Evolutionary conservation across 1,284 basidiomycete genomes (phyloP), one percentile per base, ranked within the genome.

Genomic region (Ustilago trichophora): DNA sequence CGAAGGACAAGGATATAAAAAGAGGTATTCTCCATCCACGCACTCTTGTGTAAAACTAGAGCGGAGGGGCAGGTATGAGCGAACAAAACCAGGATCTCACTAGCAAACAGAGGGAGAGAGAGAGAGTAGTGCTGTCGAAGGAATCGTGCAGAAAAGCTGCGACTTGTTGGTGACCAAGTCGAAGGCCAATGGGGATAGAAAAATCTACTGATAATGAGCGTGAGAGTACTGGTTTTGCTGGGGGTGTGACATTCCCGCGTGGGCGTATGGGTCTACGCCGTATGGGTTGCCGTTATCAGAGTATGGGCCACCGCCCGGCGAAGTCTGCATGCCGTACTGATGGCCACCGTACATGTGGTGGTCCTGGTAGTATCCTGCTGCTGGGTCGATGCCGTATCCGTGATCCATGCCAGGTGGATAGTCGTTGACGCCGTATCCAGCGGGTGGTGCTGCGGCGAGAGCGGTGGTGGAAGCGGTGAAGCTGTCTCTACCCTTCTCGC

Each of bases 401-500:
- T 51, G 55, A 6, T 59, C 56, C 43, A 58, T 49, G 7, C 38
- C 41, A 3, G 31, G 22, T 12, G 43, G 13, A 12, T 58, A 62
- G 10, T 69, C 66, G 21, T 29, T 41, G 19, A 63, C 59, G 4
- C 41, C 46, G 13, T 63, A 69, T 7, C 47, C 66, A 4, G 47
- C 46, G 13, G 52, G 44, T 6, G 49, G 33, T 1, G 42, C 60
- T 12, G 62, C 48, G 16, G 54, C 55, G 12, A 76, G 53, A 1
- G 68, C 74, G 10, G 62, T 69, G 12, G 60, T 67, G 9, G 59
- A 66, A 24, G 41, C 62, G 18, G 32, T 38, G 27, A 74, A 73
- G 34, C 63, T 68, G 15, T 74, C 63, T 22, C 67, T 47, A 11
- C 52, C 68, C 44, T 70, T 73, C 16, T 60, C 60, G 7, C 50